These are phyloP conservation scores for Boletus rubroflammeus DNA, from an alignment of 768 basidiomycete species.

Conservation along the genomic window DNA sequence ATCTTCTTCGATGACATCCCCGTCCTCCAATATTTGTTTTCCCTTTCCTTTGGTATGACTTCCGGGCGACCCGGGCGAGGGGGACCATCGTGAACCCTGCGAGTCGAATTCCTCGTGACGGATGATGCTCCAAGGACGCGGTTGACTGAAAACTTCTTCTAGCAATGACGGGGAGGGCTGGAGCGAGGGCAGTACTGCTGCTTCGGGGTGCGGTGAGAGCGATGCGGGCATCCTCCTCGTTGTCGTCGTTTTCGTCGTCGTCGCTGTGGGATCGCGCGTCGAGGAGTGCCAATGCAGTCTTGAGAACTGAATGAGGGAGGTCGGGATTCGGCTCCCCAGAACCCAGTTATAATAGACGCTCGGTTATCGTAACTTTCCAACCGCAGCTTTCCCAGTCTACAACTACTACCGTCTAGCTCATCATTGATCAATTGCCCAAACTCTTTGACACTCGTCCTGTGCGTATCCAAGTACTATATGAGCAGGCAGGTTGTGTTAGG, in stretches of 20 bases:
- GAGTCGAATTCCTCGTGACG: constrained; percentile 23
- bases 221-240: constrained; percentile 17
- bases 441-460: background rate
- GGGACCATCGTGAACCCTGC: constrained; percentile 19
- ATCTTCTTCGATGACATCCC: constrained; percentile 13
- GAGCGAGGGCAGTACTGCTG: constrained; percentile 28
- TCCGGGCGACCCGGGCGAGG: constrained; percentile 6
- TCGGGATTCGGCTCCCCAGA: constrained; percentile 19
- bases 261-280: background rate
- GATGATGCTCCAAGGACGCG: constrained; percentile 34
- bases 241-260: constrained; percentile 17
- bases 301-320: background rate
- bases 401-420: too few species aligned
- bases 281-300: background rate
- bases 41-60: constrained; percentile 28
- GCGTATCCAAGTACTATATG: background rate
- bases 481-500: background rate
- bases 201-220: constrained; percentile 10
- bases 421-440: too few species aligned
- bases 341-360: constrained; percentile 33
- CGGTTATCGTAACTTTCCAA: constrained; percentile 23
- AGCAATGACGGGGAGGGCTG: constrained; percentile 36
- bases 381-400: background rate
- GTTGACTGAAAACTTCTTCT: constrained; percentile 45
- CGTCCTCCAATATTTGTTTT: constrained; percentile 24